Evolutionary conservation across 345 rosid species (phyloP).

Genomic region (Salix arbutifolia): DNA sequence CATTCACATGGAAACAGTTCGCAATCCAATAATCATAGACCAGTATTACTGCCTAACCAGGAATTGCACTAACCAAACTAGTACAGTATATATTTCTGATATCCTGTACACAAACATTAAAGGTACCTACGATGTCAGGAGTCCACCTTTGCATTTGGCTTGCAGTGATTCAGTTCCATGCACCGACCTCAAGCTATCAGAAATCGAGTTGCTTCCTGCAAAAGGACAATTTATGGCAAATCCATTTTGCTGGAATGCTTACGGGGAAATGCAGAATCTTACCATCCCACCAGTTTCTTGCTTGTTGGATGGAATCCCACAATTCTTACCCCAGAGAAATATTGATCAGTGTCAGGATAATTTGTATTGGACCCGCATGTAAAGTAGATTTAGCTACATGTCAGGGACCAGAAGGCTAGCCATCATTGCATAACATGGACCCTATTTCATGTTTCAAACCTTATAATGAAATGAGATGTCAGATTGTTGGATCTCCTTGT

Average conservation of each 20-base stretch:
- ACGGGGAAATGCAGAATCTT: conserved; percentile 48
- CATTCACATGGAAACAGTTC: conserved; percentile 29
- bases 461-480: neutral
- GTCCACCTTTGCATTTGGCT: conserved; percentile 42
- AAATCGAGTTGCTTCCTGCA: conserved; percentile 53
- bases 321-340: conserved; percentile 13
- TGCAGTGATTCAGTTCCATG: conserved; percentile 41
- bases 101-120: conserved; percentile 21
- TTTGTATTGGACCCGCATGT: neutral
- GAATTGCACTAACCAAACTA: conserved; percentile 29
- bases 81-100: conserved; percentile 27
- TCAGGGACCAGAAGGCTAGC: conserved; percentile 3
- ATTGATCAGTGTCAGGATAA: conserved; percentile 22
- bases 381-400: conserved; percentile 1
- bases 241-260: conserved; percentile 94
- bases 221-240: conserved; percentile 48
- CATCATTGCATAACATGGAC: neutral
- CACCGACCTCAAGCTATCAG: conserved; percentile 16
- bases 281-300: conserved; percentile 39
- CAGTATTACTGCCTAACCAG: conserved; percentile 29
- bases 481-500: neutral
- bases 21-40: conserved; percentile 34
- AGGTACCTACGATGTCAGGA: conserved; percentile 37
- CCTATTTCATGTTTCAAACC: neutral
- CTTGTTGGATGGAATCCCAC: conserved; percentile 34